Conservation (phyloP, 352 stramenopile species). For the Phytophthora constricta region DNA sequence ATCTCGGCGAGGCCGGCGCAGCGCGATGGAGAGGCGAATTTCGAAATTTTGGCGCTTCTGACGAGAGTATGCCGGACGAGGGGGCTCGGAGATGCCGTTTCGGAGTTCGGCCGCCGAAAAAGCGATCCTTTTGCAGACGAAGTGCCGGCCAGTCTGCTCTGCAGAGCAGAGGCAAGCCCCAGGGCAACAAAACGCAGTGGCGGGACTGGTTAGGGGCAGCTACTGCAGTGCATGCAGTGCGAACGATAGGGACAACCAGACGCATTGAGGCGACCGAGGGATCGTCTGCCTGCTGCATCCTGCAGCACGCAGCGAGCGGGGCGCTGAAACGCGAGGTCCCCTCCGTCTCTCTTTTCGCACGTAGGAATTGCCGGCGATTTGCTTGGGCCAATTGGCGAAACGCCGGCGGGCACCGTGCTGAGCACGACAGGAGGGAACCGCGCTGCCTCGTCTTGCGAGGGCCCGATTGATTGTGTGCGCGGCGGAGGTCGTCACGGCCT, state of each 20-base stretch:
- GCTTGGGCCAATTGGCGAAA: conserved; percentile 2
- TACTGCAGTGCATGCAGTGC: too few species aligned
- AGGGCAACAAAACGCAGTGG: too few species aligned
- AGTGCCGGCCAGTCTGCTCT: not conserved
- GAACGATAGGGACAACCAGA: too few species aligned
- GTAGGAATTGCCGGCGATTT: conserved; percentile 4
- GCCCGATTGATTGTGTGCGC: too few species aligned
- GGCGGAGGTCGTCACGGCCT: not conserved
- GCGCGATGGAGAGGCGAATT: too few species aligned
- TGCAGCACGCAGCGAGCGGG: not conserved
- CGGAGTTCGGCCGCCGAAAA: not conserved
- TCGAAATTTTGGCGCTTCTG: conserved; percentile 5
- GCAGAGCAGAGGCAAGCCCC: too few species aligned
- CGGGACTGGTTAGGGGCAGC: too few species aligned
- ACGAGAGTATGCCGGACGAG: not conserved
- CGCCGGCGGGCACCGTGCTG: not conserved
- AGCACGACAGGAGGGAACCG: not conserved
- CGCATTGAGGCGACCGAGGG: not conserved
- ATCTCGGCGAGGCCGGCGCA: too few species aligned
- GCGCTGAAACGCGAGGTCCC: not conserved
- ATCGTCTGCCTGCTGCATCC: conserved; percentile 1
- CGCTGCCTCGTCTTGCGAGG: conserved; percentile 1
- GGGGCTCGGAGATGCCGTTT: not conserved
- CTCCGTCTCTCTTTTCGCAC: conserved; percentile 6
- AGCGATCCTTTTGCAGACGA: not conserved